Evolutionary conservation across 1,284 basidiomycete species (phyloP).

Genomic region (Erythrobasidium hasegawianum): DNA sequence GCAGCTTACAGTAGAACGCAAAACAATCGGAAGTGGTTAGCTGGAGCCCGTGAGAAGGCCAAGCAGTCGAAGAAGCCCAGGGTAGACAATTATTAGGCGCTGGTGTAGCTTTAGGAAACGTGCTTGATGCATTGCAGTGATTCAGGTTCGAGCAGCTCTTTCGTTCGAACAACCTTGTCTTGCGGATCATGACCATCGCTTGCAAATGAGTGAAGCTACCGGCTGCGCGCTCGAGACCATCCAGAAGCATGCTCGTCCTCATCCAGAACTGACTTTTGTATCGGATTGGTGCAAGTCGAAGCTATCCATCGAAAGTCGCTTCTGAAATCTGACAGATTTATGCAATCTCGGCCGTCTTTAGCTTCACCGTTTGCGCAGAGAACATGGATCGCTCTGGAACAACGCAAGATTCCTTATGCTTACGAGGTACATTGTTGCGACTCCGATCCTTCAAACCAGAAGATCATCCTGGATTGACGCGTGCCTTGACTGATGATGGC

Average conservation of each 20-base stretch:
- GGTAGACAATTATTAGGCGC: too few species aligned
- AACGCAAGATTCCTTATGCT: conserved; percentile 27
- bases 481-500: not conserved
- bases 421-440: conserved; percentile 29
- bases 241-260: conserved; percentile 6
- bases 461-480: not conserved
- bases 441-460: not conserved
- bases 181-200: too few species aligned
- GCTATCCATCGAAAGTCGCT: not conserved
- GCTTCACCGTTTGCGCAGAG: conserved; percentile 32
- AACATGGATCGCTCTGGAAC: conserved; percentile 32
- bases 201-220: conserved; percentile 22
- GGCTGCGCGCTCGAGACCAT: conserved; percentile 26
- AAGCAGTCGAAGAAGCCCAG: too few species aligned
- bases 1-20: too few species aligned
- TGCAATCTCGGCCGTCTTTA: conserved; percentile 1
- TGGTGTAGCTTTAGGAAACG: too few species aligned
- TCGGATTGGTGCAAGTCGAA: conserved; percentile 25
- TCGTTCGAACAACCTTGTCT: too few species aligned
- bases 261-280: conserved; percentile 7
- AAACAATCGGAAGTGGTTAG: too few species aligned
- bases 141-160: too few species aligned
- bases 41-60: too few species aligned
- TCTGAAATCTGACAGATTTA: not conserved
- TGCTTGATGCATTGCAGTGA: too few species aligned